Base-by-base conservation (phyloP, 106 monocot species). In the Apostasia ramifera region DNA sequence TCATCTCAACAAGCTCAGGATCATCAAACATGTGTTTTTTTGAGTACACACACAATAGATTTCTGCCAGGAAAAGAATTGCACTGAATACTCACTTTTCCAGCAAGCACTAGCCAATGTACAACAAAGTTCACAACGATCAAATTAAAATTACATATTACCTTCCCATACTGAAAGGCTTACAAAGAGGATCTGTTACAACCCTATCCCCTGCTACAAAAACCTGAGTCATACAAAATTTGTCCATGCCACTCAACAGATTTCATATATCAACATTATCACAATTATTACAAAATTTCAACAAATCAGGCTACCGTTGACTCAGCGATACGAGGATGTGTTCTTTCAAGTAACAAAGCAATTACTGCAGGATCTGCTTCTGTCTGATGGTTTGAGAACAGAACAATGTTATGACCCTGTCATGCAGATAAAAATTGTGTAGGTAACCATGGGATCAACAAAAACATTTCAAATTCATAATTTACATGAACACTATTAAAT, bases 21-120 rank as follows among this genome's bases (percentile, higher is more conserved):
- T 70, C 80, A 85, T 95, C 94, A 80, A 81, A 12, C 88, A 95
- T 83, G 76, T 95, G 94, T 83, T 95, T 95, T 71, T 95, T 95
- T 46, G 94, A 95, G 67, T 91, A 95, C 9, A 95, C 91, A 62
- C 94, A 95, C 39, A 95, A 62, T 68, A 95, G 88, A 73, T 95
- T 95, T 77, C 94, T 95, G 86, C 15, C 44, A 61, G 49, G 71
- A 59, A 76, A 56, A 26, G 12, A 40, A 47, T 42, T 53, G 47
- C 66, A 44, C 41, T 10, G 47, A 57, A 69, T 50, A 15, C 13
- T 62, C 40, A 74, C 59, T 61, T 47, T 40, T 50, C 44, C 12
- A 47, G 45, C 48, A 70, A 26, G 47, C 8, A 45, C 55, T 11
- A 59, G 42, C 39, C 42, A 68, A 37, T 11, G 40, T 44, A 3